Evolutionary conservation across 2,329 filamentous ascomycete species (phyloP), one percentile per base, ranked within the genome.

Genomic region (Arachnopeziza araneosa): DNA sequence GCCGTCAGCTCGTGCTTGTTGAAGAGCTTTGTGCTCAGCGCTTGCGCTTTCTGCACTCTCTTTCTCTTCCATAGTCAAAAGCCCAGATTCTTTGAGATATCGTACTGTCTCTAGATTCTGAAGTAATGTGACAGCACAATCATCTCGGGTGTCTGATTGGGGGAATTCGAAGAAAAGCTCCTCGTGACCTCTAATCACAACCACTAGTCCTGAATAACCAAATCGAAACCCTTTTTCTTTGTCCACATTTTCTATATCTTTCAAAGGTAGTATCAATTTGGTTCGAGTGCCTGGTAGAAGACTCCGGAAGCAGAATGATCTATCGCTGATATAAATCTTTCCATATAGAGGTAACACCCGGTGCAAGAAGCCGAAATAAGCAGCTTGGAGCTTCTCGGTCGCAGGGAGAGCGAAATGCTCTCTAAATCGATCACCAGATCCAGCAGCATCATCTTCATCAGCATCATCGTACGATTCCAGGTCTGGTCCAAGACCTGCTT

Each of bases 151-250:
- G 36, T 92, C 92, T 1, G 83, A 79, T 54, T 87, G 83, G 56
- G 84, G 83, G 70, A 98, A 98, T 72, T 99, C 93, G 69, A 99
- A 98, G 74, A 98, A 98, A 0, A 99, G 77, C 74, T 98, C 95
- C 72, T 98, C 95, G 63, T 97, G 91, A 0, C 93, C 95, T 57
- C 89, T 87, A 64, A 99, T 96, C 4, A 96, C 89, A n/a, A 98
- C 79, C 0, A 96, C 91, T 50, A 99, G 81, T 5, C 93, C 95
- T 22, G 91, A 89, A 68, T 96, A 97, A 7, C 92, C 91, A 68
- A 96, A 90, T 0, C 93, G 85, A 71, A 97, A 98, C 0, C 95
- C 93, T 70, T 95, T 96, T 74, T 97, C 93, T 75, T 96, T 97
- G 69, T 93, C 87, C 7, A 92, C 91, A 63, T 92, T 98, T 73